A percentile compares a stretch with the other conserved stretches of the same genome.
phyloP scores from a whole-genome alignment of 257 asterid species.

The Lantana camara region DNA sequence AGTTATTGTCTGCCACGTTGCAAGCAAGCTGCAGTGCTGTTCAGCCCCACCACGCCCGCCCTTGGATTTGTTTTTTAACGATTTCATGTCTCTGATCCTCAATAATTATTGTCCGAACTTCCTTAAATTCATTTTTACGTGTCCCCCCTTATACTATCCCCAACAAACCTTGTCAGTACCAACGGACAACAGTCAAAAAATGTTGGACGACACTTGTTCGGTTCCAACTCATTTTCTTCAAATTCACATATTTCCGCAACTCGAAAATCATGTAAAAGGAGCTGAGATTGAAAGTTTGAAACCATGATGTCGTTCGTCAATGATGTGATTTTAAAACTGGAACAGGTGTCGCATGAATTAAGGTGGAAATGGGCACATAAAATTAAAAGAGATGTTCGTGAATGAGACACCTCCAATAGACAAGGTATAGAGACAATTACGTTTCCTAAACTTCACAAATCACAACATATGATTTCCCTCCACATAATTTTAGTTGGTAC shows the following conservation, averaged over 20 bases:
- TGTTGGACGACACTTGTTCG: background rate
- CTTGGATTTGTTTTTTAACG: background rate
- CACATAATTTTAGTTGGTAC: too few relatives aligned
- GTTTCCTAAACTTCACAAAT: too few relatives aligned
- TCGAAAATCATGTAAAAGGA: too few relatives aligned
- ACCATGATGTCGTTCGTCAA: background rate
- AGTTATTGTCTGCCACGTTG: slow-evolving; percentile 39
- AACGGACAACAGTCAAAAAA: background rate
- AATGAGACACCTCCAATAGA: slow-evolving; percentile 23
- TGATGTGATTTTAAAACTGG: background rate
- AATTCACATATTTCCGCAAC: background rate
- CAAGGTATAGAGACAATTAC: background rate
- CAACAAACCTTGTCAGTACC: background rate
- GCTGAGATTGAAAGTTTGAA: too few relatives aligned
- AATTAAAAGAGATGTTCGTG: background rate
- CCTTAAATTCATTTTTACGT: slow-evolving; percentile 9
- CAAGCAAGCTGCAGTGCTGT: slow-evolving; percentile 32
- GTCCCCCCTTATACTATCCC: background rate
- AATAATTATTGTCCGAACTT: background rate
- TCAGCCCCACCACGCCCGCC: slow-evolving; percentile 32
- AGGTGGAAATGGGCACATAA: slow-evolving; percentile 21
- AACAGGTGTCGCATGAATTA: slow-evolving; percentile 31
- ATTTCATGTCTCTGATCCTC: background rate
- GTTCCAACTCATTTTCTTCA: background rate
- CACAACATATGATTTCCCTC: too few relatives aligned